A percentile compares a stretch with the other conserved stretches of the same genome.
phyloP scores from a whole-genome alignment of 441 rosid species.

The Aleurites moluccanus region DNA sequence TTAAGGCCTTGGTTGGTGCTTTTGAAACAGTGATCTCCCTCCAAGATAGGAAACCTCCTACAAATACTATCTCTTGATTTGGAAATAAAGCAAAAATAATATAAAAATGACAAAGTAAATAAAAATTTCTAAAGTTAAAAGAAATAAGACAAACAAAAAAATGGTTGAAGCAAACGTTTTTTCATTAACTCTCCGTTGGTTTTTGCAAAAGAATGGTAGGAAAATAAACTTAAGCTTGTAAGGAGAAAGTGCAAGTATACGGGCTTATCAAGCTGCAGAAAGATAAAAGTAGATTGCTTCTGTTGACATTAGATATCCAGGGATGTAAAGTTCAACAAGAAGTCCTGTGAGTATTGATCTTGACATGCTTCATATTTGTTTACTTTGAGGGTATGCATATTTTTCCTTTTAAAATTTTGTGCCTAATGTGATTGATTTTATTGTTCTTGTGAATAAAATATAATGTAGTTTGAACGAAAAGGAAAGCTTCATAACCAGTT shows the following conservation, averaged over 20 bases:
- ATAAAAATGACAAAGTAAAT: not conserved
- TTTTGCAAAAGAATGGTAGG: conserved; percentile 20
- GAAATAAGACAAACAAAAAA: not conserved
- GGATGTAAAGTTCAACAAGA: conserved; percentile 14
- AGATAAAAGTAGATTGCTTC: conserved; percentile 20
- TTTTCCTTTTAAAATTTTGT: not conserved
- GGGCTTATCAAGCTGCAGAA: conserved; percentile 23
- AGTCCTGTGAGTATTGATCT: conserved; percentile 15
- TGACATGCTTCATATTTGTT: conserved; percentile 16
- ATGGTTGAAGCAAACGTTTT: not conserved
- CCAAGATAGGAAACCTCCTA: conserved; percentile 53
- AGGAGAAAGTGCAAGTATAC: conserved; percentile 9
- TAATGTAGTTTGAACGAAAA: conserved; percentile 7
- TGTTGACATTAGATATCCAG: conserved; percentile 20
- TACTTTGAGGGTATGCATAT: conserved; percentile 16
- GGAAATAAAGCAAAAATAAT: not conserved
- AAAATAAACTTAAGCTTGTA: conserved; percentile 34
- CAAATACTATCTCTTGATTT: conserved; percentile 30
- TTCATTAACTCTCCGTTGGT: conserved; percentile 19
- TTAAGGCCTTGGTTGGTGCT: conserved; percentile 91
- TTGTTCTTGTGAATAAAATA: conserved; percentile 30
- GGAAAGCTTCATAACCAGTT: not conserved
- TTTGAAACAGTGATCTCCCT: conserved; percentile 93
- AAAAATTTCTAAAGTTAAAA: not conserved
- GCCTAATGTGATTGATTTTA: conserved; percentile 13